These are phyloP conservation scores for Arachis monticola DNA, from an alignment of 331 rosid genomes.

Conservation along the genomic window DNA sequence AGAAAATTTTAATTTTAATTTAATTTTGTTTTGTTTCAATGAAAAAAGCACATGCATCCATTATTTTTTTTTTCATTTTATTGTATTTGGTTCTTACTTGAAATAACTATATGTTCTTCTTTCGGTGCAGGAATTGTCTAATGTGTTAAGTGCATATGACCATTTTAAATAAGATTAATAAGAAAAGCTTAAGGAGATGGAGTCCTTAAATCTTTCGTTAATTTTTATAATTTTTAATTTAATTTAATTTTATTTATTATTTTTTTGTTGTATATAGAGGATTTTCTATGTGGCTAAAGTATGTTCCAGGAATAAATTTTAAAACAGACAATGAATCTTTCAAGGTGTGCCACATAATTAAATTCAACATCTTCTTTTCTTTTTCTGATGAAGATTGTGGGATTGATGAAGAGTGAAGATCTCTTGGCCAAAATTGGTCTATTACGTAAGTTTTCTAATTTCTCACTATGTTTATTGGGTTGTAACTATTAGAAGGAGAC, in stretches of 20 bases:
- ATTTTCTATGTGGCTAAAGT: no score
- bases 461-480: slow-evolving; percentile 3
- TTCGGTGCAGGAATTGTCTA: slow-evolving; percentile 75
- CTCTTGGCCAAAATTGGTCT: slow-evolving; percentile 84
- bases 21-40: slow-evolving; percentile 21
- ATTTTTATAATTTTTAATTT: neutral
- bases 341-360: no score
- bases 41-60: slow-evolving; percentile 9
- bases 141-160: slow-evolving; percentile 66
- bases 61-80: neutral
- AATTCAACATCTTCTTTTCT: no score
- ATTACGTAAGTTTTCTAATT: slow-evolving; percentile 80
- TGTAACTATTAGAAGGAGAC: neutral
- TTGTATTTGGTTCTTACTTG: neutral
- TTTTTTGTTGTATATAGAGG: no score
- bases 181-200: slow-evolving; percentile 72
- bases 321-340: no score
- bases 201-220: slow-evolving; percentile 68
- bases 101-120: slow-evolving; percentile 23
- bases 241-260: no score
- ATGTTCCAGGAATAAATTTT: no score
- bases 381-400: no score
- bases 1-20: slow-evolving; percentile 39
- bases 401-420: no score
- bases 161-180: slow-evolving; percentile 84